These are phyloP conservation scores for Aspergillus texensis DNA, from an alignment of 2,329 filamentous ascomycete species.

Conservation along the genomic window DNA sequence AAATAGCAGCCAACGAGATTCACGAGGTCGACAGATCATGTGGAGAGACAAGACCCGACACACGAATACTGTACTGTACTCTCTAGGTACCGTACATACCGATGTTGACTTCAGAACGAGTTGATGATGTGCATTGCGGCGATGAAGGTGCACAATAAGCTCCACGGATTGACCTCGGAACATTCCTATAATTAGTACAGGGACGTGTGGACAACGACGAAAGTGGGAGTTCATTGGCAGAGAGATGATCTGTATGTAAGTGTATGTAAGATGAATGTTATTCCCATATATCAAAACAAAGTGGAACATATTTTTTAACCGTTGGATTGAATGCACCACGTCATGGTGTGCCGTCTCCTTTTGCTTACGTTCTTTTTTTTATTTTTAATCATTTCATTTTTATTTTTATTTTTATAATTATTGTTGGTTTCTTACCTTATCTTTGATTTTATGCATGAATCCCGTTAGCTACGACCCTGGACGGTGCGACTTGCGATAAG, in stretches of 20 bases:
- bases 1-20: conserved; percentile 2
- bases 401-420: background rate
- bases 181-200: background rate
- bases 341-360: background rate
- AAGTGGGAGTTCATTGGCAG: background rate
- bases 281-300: background rate
- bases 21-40: background rate
- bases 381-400: background rate
- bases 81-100: background rate
- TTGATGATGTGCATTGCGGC: conserved; percentile 19
- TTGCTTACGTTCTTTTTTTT: background rate
- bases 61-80: background rate
- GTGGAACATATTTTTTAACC: background rate
- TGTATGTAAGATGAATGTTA: background rate
- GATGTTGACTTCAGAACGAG: background rate
- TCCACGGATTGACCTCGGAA: background rate
- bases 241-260: background rate
- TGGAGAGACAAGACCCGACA: background rate
- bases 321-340: background rate
- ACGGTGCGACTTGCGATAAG: background rate
- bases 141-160: background rate
- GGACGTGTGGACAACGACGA: background rate
- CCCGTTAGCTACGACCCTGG: background rate
- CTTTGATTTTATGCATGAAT: background rate
- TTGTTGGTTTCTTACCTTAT: background rate